Conservation (phyloP, 129 eudicot species). For the Flaveria trinervia region DNA sequence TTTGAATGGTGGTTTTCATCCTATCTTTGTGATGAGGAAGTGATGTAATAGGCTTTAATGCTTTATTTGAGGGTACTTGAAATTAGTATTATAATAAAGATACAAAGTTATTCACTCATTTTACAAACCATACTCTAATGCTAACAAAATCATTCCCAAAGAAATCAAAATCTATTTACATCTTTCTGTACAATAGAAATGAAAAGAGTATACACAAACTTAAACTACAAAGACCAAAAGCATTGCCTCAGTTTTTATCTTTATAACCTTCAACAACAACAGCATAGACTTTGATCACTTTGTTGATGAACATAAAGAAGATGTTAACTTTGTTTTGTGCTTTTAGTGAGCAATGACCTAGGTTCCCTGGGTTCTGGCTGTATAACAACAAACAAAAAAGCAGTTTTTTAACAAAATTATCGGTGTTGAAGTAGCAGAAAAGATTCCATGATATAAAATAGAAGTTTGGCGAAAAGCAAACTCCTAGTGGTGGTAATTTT, state of each 20-base stretch:
- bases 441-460: background rate
- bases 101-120: background rate
- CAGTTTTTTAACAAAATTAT: background rate
- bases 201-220: conserved; percentile 14
- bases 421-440: background rate
- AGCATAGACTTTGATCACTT: background rate
- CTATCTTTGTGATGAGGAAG: too few species aligned
- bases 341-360: conserved; percentile 31
- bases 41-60: too few species aligned
- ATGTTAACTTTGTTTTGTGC: conserved; percentile 39
- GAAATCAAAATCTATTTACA: conserved; percentile 19
- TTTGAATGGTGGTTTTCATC: too few species aligned
- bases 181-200: conserved; percentile 8
- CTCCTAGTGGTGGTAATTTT: background rate
- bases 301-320: background rate
- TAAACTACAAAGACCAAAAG: background rate
- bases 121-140: background rate
- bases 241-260: background rate
- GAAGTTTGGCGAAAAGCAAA: background rate
- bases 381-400: background rate
- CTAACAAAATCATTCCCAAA: background rate
- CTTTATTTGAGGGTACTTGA: too few species aligned
- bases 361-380: conserved; percentile 37
- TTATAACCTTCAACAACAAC: background rate
- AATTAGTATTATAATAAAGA: too few species aligned